Conservation (phyloP, 2,329 filamentous ascomycete genomes). For the Claviceps quebecensis region DNA sequence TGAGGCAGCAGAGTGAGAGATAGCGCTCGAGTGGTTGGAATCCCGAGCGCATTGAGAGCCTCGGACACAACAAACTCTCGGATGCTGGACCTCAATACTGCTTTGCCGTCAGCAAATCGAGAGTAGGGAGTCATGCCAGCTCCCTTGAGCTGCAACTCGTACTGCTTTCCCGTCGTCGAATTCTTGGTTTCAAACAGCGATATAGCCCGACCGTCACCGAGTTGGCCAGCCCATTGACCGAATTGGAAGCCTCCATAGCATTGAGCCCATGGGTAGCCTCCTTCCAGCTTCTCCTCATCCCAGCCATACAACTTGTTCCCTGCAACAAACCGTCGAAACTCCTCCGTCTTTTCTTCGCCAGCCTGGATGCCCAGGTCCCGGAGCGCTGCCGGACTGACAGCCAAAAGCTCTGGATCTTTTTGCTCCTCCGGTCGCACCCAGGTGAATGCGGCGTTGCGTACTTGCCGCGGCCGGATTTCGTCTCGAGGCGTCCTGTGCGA, state of each 20-base stretch:
- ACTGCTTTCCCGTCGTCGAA: constrained; percentile 53
- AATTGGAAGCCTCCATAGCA: constrained; percentile 80
- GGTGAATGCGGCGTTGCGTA: constrained; percentile 75
- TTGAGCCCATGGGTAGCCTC: constrained; percentile 93
- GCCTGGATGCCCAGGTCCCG: constrained; percentile 62
- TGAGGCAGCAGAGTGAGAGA: constrained; percentile 66
- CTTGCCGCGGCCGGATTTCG: constrained; percentile 64
- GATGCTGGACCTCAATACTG: constrained; percentile 83
- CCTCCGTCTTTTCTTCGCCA: constrained; percentile 53
- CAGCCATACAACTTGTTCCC: constrained; percentile 75
- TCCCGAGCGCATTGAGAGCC: constrained; percentile 67
- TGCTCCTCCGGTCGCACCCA: constrained; percentile 73
- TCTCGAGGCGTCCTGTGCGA: constrained; percentile 73
- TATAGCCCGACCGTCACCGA: constrained; percentile 89
- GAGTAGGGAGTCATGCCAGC: constrained; percentile 90
- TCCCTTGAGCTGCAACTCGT: constrained; percentile 89
- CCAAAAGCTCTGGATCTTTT: constrained; percentile 63
- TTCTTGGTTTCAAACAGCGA: constrained; percentile 85
- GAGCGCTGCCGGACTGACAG: constrained; percentile 65
- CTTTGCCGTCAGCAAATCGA: constrained; percentile 89
- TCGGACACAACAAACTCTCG: constrained; percentile 90
- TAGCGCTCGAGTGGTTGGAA: constrained; percentile 77
- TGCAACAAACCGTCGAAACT: constrained; percentile 64
- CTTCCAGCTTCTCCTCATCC: constrained; percentile 49
- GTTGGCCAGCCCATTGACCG: constrained; percentile 87